Evolutionary conservation across 2,329 filamentous ascomycete genomes (phyloP), one percentile per base, ranked within the genome.

Genomic region (Clonostachys sp.): DNA sequence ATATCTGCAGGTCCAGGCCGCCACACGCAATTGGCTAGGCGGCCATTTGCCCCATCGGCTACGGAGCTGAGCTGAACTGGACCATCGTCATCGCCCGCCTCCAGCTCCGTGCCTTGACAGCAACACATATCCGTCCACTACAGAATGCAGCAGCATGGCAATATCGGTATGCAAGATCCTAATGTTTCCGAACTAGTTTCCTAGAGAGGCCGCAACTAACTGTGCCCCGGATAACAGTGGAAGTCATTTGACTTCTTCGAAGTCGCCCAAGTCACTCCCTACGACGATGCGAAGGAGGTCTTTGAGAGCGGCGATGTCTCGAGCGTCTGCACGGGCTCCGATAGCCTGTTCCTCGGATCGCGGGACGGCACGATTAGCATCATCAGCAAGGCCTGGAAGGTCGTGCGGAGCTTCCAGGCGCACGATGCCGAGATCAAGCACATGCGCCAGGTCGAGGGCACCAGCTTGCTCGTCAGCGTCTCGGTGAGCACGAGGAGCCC

Each of bases 171-270:
- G 47, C 44, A 20, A 33, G 12, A 18, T 20, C 13, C 24, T 10
- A 4, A 30, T 30, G 3, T 30, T 30, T 10, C 24, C 24, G 24
- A 36, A 14, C 30, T 6, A 24, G 33, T 34, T 45, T 30, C 24
- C 8, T 30, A 8, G 24, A 30, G 24, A 30, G 24, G 24, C 8
- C 24, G 16, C 13, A 24, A 13, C 44, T 44, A 10, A 42, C 56
- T 9, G 24, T 30, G 24, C 9, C 24, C 24, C 24, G 24, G 24
- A 10, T 10, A 30, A 30, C 24, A 96, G 92, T 97, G 94, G 92
- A 96, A 96, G 87, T 86, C 87, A 58, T 99, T 99, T 75, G 91
- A 95, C 78, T 99, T 99, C 84, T 97, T 99, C 81, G 90, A 96
- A 71, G 90, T 95, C 67, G 84, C 84, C 64, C 86, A 88, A 64